A percentile compares a stretch with the other conserved stretches of the same genome.
phyloP scores from a whole-genome alignment of 1,284 basidiomycete genomes.

The Ganoderma leucocontextum region DNA sequence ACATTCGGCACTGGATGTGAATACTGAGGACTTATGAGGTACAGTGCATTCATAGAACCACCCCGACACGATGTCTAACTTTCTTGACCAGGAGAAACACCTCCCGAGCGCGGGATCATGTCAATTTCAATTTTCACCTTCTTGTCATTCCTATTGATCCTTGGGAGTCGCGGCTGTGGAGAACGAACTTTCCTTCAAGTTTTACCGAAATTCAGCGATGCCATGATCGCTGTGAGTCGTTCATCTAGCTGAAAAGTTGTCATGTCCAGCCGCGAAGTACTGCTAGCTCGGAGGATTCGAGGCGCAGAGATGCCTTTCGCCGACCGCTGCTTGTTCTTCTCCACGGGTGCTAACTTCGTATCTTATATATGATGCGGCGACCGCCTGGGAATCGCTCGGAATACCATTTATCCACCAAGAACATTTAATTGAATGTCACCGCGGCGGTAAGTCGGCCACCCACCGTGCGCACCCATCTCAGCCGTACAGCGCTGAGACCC shows the following conservation, averaged over 20 bases:
- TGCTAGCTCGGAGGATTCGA: neutral
- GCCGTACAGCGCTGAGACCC: slow-evolving; percentile 5
- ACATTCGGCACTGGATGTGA: too few relatives aligned
- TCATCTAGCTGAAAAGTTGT: neutral
- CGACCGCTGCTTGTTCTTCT: neutral
- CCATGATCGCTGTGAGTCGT: neutral
- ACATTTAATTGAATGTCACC: neutral
- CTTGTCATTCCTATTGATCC: too few relatives aligned
- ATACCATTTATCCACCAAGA: neutral
- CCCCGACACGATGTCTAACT: too few relatives aligned
- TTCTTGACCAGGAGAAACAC: too few relatives aligned
- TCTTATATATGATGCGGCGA: neutral
- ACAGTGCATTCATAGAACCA: too few relatives aligned
- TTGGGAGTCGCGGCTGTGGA: too few relatives aligned
- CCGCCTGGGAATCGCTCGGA: slow-evolving; percentile 1
- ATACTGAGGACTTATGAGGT: too few relatives aligned
- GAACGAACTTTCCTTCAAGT: neutral
- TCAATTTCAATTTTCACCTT: too few relatives aligned
- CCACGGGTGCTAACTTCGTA: neutral
- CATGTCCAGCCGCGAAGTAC: neutral
- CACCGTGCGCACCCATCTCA: too few relatives aligned
- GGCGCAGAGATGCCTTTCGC: neutral
- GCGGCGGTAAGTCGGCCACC: slow-evolving; percentile 7
- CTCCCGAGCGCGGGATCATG: too few relatives aligned
- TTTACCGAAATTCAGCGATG: neutral